Evolutionary conservation across 2,329 filamentous ascomycete genomes (phyloP).

Genomic region (Coniochaeta pulveracea): DNA sequence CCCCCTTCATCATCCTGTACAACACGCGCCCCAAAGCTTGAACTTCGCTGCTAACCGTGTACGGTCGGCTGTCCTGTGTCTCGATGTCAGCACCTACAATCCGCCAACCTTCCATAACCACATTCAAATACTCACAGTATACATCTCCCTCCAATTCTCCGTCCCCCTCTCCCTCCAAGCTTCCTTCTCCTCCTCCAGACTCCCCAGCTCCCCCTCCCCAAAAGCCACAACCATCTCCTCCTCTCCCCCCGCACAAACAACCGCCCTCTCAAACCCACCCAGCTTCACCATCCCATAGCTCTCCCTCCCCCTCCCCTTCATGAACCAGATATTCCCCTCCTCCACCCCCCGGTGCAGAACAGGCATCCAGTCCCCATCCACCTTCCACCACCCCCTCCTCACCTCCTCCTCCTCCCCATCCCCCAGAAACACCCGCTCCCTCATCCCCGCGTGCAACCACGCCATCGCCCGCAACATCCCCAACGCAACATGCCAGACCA

Average conservation of each 20-base stretch:
- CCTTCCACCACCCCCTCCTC: conserved; percentile 8
- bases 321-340: conserved; percentile 38
- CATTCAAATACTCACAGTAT: conserved; percentile 3
- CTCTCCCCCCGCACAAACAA: not conserved
- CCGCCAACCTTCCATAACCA: not conserved
- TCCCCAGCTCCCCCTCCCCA: not conserved
- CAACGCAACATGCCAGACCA: conserved; percentile 44
- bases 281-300: conserved; percentile 43
- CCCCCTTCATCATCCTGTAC: conserved; percentile 29
- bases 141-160: conserved; percentile 2
- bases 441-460: conserved; percentile 38
- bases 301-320: conserved; percentile 33
- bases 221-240: not conserved
- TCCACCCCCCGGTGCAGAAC: conserved; percentile 37
- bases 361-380: conserved; percentile 35
- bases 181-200: not conserved
- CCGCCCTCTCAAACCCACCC: conserved; percentile 28
- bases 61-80: conserved; percentile 17
- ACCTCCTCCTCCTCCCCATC: conserved; percentile 10
- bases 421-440: conserved; percentile 6
- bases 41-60: conserved; percentile 25
- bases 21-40: conserved; percentile 24
- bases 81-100: not conserved
- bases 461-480: conserved; percentile 35
- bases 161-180: conserved; percentile 5